Base-by-base conservation (phyloP, 805 yeast species). In the Zygosaccharomyces bailii region DNA sequence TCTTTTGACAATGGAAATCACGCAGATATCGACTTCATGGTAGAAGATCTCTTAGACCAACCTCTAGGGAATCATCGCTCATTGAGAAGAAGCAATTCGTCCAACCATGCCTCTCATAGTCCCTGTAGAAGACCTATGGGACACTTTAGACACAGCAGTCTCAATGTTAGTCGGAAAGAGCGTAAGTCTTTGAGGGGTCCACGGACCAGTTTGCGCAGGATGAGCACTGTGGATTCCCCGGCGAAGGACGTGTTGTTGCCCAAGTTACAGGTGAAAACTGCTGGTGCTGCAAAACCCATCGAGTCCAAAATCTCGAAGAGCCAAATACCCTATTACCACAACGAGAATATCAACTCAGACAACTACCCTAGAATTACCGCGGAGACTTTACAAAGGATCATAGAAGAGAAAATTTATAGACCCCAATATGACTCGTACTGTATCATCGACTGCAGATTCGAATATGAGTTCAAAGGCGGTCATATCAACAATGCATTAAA, bases 401-500 rank as follows among this genome's bases (percentile, higher is more conserved):
- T 71, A 8, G 33, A 39, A 14, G 57, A 57, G 20, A 70, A 69
- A 17, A 56, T 65, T 11, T 69, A 70, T 53, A 51, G 64, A 11
- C 63, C 72, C 17, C 68, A 67, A 40, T 88, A 81, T 56, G 79
- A 79, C 48, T 76, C 78, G 25, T 67, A 76, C 32, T 54, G 76
- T 5, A 69, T 93, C 13, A 71, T 93, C 7, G 99, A 93, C 67
- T 89, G 98, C 61, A 78, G 99, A 43, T 93, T 93, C 60, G 87
- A 82, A 55, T 91, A 91, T 68, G 99, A 93, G 66, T 93, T 71
- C 63, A 72, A 78, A 32, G 98, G 98, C 24, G 99, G 99, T 21
- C 99, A 93, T 65, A 87, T 93, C 37, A 77, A 74, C 37, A 82
- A 84, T 37, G 95, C 98, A 5, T 55, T 86, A 43, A 93, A 91